Evolutionary conservation across 495 filamentous ascomycete species (phyloP).

Genomic region (Thozetella sp.): DNA sequence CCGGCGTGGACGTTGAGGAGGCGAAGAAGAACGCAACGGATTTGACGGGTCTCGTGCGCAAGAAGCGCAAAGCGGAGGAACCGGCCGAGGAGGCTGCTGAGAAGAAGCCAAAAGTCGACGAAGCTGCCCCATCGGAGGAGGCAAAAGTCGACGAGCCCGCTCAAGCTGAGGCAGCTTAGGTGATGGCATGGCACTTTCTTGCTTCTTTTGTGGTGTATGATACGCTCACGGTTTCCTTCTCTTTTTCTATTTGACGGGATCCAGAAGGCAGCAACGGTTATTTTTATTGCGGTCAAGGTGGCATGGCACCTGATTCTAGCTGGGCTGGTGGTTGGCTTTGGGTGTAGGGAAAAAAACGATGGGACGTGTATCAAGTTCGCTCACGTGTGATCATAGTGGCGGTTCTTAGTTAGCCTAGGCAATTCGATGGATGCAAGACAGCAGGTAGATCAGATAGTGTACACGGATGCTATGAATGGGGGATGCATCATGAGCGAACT

Average conservation of each 20-base stretch:
- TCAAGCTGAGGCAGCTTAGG: background rate
- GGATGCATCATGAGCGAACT: no score
- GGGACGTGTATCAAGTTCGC: background rate
- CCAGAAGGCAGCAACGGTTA: background rate
- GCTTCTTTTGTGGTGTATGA: background rate
- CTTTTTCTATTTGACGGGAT: background rate
- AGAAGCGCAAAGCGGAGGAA: constrained; percentile 60
- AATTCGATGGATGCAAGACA: no score
- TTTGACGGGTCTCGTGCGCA: constrained; percentile 81
- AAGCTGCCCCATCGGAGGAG: constrained; percentile 22
- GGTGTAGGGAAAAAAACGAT: background rate
- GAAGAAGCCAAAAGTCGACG: constrained; percentile 49
- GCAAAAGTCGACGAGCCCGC: background rate
- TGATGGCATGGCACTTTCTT: background rate
- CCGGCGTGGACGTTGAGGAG: constrained; percentile 71
- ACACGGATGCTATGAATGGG: no score
- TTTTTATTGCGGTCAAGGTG: background rate
- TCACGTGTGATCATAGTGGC: background rate
- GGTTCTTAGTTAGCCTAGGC: no score
- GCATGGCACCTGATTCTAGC: background rate
- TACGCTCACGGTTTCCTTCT: no score
- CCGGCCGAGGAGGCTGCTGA: constrained; percentile 18
- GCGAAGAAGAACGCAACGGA: constrained; percentile 83
- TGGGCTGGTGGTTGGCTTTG: no score
- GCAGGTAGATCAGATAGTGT: no score